Evolutionary conservation across 208 protist genomes (phyloP).

Genomic region (Tritrichomonas foetus): DNA sequence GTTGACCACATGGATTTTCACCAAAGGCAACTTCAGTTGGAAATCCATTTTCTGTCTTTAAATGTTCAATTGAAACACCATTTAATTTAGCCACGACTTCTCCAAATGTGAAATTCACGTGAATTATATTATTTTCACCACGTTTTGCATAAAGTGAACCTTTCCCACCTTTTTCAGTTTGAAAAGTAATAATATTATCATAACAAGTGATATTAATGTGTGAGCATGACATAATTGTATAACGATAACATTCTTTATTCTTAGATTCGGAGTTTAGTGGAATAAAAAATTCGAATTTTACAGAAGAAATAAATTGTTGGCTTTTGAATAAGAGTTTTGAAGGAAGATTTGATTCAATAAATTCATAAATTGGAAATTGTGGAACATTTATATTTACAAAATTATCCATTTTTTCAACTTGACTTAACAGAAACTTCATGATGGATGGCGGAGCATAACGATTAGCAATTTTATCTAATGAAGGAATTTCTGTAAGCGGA

Average conservation of each 20-base stretch:
- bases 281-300: background rate
- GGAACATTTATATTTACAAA: background rate
- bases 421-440: background rate
- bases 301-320: background rate
- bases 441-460: background rate
- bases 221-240: background rate
- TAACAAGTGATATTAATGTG: background rate
- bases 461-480: background rate
- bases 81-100: too few relatives aligned
- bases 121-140: too few relatives aligned
- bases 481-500: background rate
- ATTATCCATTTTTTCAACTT: background rate
- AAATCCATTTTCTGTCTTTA: too few relatives aligned
- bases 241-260: background rate
- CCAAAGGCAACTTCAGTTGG: too few relatives aligned
- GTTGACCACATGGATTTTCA: background rate
- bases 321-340: background rate
- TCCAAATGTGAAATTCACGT: too few relatives aligned
- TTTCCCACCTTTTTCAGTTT: too few relatives aligned
- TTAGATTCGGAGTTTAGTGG: background rate
- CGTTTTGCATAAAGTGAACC: too few relatives aligned
- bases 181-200: too few relatives aligned
- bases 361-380: background rate
- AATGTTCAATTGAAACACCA: too few relatives aligned
- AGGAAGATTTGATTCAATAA: background rate